A percentile compares a stretch with the other conserved stretches of the same genome.
Conservation (phyloP, 768 basidiomycete species). For the Mrakia frigida region DNA sequence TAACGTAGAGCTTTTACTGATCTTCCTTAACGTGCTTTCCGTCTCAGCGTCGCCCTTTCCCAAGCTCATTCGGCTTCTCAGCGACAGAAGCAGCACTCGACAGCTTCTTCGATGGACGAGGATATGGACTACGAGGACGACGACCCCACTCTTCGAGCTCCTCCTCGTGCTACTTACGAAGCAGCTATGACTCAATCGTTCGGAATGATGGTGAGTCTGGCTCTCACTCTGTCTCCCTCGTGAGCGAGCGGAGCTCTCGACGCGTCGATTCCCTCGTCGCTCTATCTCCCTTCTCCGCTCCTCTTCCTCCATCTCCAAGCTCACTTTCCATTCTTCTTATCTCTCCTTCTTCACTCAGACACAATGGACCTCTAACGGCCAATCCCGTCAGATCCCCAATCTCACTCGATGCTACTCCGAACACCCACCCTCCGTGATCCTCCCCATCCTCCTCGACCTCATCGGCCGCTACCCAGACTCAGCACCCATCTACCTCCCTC, state of each 20-base stretch:
- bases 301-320: background rate
- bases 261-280: background rate
- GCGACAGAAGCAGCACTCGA: background rate
- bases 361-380: background rate
- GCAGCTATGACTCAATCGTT: conserved; percentile 16
- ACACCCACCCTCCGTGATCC: conserved; percentile 24
- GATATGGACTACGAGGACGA: background rate
- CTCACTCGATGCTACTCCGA: conserved; percentile 29
- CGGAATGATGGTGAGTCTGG: conserved; percentile 19
- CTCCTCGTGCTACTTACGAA: background rate
- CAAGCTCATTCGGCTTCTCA: background rate
- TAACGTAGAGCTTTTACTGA: background rate
- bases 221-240: background rate
- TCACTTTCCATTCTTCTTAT: background rate
- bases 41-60: conserved; percentile 6
- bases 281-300: background rate
- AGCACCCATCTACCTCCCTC: conserved; percentile 17
- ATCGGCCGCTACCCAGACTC: conserved; percentile 17
- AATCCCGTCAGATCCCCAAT: background rate
- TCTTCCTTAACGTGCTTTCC: background rate
- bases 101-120: background rate
- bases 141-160: background rate
- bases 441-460: conserved; percentile 27
- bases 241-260: background rate
- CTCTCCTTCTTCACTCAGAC: background rate